phyloP scores from a whole-genome alignment of 257 asterid species.

The Rauvolfia tetraphylla region DNA sequence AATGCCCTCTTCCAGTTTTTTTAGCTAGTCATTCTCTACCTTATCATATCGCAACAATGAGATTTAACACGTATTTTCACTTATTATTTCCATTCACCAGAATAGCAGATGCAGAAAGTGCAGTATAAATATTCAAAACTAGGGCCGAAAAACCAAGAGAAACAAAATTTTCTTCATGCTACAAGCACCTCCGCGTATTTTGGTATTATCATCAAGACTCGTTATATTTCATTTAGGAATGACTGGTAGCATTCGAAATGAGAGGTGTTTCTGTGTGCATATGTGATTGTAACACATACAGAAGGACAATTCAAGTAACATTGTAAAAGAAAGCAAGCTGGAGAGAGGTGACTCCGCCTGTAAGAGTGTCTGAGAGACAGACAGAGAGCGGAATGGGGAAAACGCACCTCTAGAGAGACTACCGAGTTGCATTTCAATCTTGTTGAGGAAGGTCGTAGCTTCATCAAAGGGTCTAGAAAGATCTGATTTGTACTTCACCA shows the following conservation, averaged over 20 bases:
- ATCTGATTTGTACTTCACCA: conserved; percentile 72
- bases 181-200: not conserved
- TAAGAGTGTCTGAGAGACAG: not conserved
- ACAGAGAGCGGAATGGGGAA: not conserved
- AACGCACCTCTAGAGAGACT: conserved; percentile 59
- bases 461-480: conserved; percentile 77
- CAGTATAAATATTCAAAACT: not conserved
- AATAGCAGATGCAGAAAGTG: no score
- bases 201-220: no score
- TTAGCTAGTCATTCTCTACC: not conserved
- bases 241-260: not conserved
- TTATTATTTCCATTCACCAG: no score
- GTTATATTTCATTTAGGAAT: not conserved
- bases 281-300: no score
- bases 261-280: not conserved
- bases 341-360: not conserved
- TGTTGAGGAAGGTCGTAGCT: conserved; percentile 73
- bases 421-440: conserved; percentile 57
- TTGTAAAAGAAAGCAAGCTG: not conserved
- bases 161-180: no score
- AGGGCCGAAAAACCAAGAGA: not conserved
- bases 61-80: no score
- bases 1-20: not conserved
- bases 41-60: no score
- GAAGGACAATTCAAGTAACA: no score